Base-by-base conservation (phyloP, 208 protist genomes). In the Trypanosoma vivax region DNA sequence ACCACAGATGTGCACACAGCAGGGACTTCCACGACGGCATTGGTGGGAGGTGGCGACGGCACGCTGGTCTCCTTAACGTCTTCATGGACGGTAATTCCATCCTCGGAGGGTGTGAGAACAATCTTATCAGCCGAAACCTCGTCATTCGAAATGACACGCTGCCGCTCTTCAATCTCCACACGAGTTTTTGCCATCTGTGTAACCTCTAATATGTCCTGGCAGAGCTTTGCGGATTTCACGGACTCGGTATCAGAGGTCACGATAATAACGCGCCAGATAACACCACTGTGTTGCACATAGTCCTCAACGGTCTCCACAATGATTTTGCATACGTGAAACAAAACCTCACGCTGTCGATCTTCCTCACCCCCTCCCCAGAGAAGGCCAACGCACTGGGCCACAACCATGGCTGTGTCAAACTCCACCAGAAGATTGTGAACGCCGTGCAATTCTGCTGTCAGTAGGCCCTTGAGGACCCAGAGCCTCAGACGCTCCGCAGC, bases 271-370 rank as follows among this genome's bases (percentile, higher is more conserved):
- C 65, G 60, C 87, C 87, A 94, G 27, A 94, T 69, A 13, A 86
- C 65, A 29, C 87, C 87, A 47, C 75, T 90, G 70, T 90, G 74
- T 48, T 88, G 87, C n/a, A 94, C 47, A 56, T 78, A 94, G 53
- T 83, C 80, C 56, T 89, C 87, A 25, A 90, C 73, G 6, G 87
- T 94, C 47, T 91, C 83, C 43, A 94, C 64, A 29, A 81, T 70
- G 23, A 94, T 75, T 49, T 88, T 88, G 34, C 87, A 91, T 27
- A 94, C 68, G 40, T 89, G 79, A 48, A 92, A 87, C 14, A 80
- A 28, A 31, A 70, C 67, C 23, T 80, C 78, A 10, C 49, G 27
- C 21, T 69, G 65, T 38, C 78, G 77, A 49, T 60, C 43, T 18
- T 62, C 53, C 24, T 81, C 76, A 35, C 37, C 57, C 9, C 41